Base-by-base conservation (phyloP, 2,329 filamentous ascomycete species). In the Colletotrichum euphorbiae region DNA sequence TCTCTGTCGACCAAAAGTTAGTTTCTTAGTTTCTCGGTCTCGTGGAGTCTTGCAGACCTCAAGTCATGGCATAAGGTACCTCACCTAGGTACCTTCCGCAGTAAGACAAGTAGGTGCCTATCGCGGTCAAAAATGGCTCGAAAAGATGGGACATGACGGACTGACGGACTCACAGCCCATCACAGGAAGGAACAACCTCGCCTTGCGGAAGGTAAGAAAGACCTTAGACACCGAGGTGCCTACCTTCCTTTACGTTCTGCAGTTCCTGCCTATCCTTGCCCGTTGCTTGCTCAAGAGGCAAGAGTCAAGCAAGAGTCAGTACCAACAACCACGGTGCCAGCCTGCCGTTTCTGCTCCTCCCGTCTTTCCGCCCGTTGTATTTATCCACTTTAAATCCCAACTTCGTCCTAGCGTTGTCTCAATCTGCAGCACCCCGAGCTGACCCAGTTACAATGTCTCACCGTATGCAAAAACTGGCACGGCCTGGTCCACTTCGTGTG, bases 371-470 rank as follows among this genome's bases (percentile, higher is more conserved):
- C 3, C 36, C 12, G 3, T 38, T 38, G 11, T 5, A 38, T 11
- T 12, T 38, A 8, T 38, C 36, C 36, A 38, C 36, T 38, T 38
- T 38, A 15, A 38, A 15, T 38, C 6, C 52, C 60, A n/a, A 45
- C n/a, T 24, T 68, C 45, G 45, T 38, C 45, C 38, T 58, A 45
- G 50, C 24, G 28, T 33, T 13, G 19, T n/a, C 24, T 21, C n/a
- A 24, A 56, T 36, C 52, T 64, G 51, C 52, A 42, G 48, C 33
- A 58, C 50, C 58, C 52, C 64, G 45, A 67, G 45, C 38, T 45
- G 46, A 45, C 38, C 65, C 65, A 62, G 13, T 12, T n/a, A 67
- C 64, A 63, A 52, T 63, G 59, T 28, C 33, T 24, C 28, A 45
- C 24, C 45, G 43, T 56, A 33, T 33, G 13, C 17, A 12, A 50